phyloP scores from a whole-genome alignment of 2,329 filamentous ascomycete species.

The Aspergillus awamori region DNA sequence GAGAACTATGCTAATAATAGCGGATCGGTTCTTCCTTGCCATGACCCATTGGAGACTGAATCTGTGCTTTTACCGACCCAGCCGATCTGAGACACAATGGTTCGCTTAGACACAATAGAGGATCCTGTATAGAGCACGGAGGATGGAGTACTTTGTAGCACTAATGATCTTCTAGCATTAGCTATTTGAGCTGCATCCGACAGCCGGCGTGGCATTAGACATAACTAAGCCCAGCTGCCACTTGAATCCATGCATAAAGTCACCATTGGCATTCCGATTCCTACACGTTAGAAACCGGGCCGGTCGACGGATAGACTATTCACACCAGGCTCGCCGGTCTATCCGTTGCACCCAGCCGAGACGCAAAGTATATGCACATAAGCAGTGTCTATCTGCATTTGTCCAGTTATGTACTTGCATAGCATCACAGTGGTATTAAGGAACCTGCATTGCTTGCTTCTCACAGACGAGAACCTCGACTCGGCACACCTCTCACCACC shows the following conservation, averaged over 20 bases:
- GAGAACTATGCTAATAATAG: not conserved
- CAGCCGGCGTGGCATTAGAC: not conserved
- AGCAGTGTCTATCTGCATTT: not conserved
- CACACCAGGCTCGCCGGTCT: not conserved
- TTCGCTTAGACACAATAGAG: not conserved
- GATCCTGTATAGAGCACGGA: not conserved
- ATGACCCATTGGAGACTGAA: not conserved
- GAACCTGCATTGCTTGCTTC: not conserved
- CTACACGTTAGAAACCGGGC: not conserved
- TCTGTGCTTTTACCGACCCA: not conserved
- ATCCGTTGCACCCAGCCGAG: not conserved
- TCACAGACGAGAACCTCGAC: constrained; percentile 6
- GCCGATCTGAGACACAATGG: constrained; percentile 1
- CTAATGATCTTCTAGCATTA: not conserved
- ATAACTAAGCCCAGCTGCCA: not conserved
- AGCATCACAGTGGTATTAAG: not conserved
- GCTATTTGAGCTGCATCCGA: not conserved
- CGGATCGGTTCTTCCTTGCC: not conserved
- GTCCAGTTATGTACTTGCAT: not conserved
- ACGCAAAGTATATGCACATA: not conserved
- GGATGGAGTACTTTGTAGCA: not conserved
- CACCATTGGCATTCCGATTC: not conserved
- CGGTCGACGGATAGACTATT: not conserved
- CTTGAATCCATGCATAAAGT: not conserved
- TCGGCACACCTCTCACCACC: constrained; percentile 27